Percentiles rank a stretch among this genome's conserved stretches.
phyloP scores from a whole-genome alignment of 179 eudicot genomes.

The Silene vulgaris region DNA sequence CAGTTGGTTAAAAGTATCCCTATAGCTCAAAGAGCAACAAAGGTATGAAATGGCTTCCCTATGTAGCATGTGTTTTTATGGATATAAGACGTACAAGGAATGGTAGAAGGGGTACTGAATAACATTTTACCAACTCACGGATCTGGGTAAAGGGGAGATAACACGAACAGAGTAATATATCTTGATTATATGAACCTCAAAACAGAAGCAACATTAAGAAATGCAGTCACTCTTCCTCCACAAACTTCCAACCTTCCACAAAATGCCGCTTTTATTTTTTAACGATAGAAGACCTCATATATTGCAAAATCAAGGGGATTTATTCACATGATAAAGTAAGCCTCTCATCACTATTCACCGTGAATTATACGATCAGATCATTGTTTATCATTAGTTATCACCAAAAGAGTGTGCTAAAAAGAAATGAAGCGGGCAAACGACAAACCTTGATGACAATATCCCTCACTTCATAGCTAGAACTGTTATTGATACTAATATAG shows the following conservation, averaged over 20 bases:
- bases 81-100: neutral
- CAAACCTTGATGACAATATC: slow-evolving; percentile 80
- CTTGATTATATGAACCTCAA: neutral
- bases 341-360: too few relatives aligned
- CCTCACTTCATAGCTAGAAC: slow-evolving; percentile 72
- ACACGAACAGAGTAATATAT: neutral
- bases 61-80: neutral
- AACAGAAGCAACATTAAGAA: neutral
- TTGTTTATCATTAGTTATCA: neutral
- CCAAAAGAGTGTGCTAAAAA: neutral
- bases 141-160: too few relatives aligned
- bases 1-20: too few relatives aligned
- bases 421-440: neutral
- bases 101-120: neutral
- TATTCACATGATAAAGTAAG: too few relatives aligned
- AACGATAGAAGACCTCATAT: too few relatives aligned
- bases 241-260: too few relatives aligned
- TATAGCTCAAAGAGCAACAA: too few relatives aligned
- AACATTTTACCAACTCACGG: neutral
- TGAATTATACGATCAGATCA: neutral
- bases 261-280: too few relatives aligned
- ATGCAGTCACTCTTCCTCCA: too few relatives aligned
- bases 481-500: slow-evolving; percentile 86
- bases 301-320: too few relatives aligned
- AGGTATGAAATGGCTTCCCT: too few relatives aligned